phyloP scores from a whole-genome alignment of 1,139 yeast genomes.

The Trichomonascaceae sp. region DNA sequence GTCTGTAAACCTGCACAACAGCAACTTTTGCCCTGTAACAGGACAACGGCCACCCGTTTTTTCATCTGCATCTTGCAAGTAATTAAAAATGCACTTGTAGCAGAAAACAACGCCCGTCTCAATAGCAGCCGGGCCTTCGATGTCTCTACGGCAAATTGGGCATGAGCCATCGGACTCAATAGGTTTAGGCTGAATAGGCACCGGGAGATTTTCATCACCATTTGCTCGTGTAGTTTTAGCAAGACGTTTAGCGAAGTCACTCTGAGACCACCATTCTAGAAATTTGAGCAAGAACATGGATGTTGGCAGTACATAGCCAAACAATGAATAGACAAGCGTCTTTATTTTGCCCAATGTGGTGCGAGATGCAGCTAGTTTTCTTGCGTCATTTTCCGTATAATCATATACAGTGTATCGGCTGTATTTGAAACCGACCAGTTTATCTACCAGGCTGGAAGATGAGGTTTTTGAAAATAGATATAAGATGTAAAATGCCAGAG shows the following conservation, averaged over 20 bases:
- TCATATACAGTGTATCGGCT: slow-evolving; percentile 64
- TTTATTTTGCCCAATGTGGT: slow-evolving; percentile 27
- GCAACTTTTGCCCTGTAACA: slow-evolving; percentile 62
- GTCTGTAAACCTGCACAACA: slow-evolving; percentile 65
- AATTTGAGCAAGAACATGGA: slow-evolving; percentile 81
- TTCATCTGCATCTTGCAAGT: slow-evolving; percentile 42
- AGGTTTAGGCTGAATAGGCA: slow-evolving; percentile 36
- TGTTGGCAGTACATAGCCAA: slow-evolving; percentile 57
- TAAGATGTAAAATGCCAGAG: slow-evolving; percentile 55
- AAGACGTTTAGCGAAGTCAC: slow-evolving; percentile 63
- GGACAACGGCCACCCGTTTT: slow-evolving; percentile 77
- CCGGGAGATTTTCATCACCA: slow-evolving; percentile 42
- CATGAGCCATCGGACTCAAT: slow-evolving; percentile 1
- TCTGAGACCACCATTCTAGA: slow-evolving; percentile 91
- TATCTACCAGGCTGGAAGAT: slow-evolving; percentile 60
- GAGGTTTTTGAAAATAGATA: slow-evolving; percentile 65
- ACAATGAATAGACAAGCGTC: slow-evolving; percentile 32
- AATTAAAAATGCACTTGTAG: slow-evolving; percentile 74
- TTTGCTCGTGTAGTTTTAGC: slow-evolving; percentile 48
- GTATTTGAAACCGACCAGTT: slow-evolving; percentile 58
- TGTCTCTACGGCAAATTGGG: slow-evolving; percentile 33
- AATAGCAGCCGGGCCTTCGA: slow-evolving; percentile 76
- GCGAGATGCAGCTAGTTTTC: slow-evolving; percentile 16
- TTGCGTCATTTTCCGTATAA: slow-evolving; percentile 40
- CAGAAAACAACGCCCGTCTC: slow-evolving; percentile 92